phyloP scores from a whole-genome alignment of 371 early-diverging fungal species.

The Mucor plumbeus region DNA sequence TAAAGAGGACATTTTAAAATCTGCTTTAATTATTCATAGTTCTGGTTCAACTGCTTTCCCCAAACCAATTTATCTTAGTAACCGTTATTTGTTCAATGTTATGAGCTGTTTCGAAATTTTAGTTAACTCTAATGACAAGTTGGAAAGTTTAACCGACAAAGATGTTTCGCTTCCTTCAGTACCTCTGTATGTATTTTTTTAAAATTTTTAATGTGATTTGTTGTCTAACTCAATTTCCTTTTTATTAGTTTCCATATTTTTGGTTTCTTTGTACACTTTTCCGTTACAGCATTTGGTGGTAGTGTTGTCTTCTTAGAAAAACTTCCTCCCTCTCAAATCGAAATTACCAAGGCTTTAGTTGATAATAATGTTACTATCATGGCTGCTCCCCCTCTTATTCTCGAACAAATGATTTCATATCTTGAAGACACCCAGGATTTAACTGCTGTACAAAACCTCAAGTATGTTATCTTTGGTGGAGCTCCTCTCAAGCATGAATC shows the following conservation, averaged over 20 bases:
- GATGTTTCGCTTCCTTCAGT: constrained; percentile 10
- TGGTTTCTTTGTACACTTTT: constrained; percentile 16
- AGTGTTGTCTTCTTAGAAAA: constrained; percentile 19
- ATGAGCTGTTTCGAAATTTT: background rate
- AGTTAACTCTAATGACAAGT: background rate
- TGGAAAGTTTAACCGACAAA: background rate
- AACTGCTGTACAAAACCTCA: constrained; percentile 11
- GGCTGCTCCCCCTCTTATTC: constrained; percentile 15
- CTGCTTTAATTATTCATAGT: constrained; percentile 29
- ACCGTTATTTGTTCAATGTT: constrained; percentile 20
- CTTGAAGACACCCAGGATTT: constrained; percentile 20
- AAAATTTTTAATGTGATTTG: background rate
- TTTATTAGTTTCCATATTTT: constrained; percentile 24
- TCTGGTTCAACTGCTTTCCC: constrained; percentile 33
- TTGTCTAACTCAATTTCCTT: background rate
- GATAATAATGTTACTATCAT: constrained; percentile 14
- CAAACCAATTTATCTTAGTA: constrained; percentile 32
- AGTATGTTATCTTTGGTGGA: constrained; percentile 75
- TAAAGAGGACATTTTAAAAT: constrained; percentile 19
- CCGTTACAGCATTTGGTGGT: constrained; percentile 15
- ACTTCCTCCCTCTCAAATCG: constrained; percentile 18
- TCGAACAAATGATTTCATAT: constrained; percentile 26
- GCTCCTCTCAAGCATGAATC: constrained; percentile 64
- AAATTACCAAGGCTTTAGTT: constrained; percentile 12
- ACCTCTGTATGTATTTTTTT: constrained; percentile 25